Percentiles rank a stretch among this genome's conserved stretches.
phyloP scores from a whole-genome alignment of 192 early-diverging fungal species.

The Coemansia sp. region DNA sequence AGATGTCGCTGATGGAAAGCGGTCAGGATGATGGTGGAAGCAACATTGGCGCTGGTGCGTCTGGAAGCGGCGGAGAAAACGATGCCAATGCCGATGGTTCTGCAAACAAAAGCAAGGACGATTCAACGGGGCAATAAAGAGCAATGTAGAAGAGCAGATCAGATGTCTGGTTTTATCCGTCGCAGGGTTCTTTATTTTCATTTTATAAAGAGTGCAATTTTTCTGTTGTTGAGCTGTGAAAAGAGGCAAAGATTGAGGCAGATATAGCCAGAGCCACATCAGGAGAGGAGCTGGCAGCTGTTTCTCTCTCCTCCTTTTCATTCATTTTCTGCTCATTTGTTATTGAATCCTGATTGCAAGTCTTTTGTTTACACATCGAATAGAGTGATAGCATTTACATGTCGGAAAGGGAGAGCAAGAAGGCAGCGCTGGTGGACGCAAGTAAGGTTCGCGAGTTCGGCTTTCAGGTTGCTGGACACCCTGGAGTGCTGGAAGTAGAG shows the following conservation, averaged over 20 bases:
- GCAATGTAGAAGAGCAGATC: conserved; percentile 21
- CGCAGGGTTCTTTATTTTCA: too few relatives aligned
- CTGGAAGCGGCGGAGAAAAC: conserved; percentile 44
- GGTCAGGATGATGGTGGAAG: conserved; percentile 14
- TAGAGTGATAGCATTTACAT: background rate
- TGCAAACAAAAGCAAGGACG: conserved; percentile 43
- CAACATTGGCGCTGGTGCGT: conserved; percentile 28
- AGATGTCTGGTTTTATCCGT: too few relatives aligned
- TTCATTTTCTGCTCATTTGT: background rate
- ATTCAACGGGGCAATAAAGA: conserved; percentile 36
- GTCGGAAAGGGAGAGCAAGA: background rate
- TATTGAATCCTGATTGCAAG: too few relatives aligned
- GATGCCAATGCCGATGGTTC: conserved; percentile 73
- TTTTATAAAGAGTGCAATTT: too few relatives aligned
- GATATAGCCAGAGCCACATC: too few relatives aligned
- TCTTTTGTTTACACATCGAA: background rate
- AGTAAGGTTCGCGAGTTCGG: conserved; percentile 44
- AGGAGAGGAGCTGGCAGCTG: too few relatives aligned
- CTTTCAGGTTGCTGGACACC: conserved; percentile 83
- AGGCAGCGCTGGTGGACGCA: background rate
- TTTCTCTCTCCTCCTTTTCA: background rate
- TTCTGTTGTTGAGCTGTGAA: too few relatives aligned
- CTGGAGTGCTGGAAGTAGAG: conserved; percentile 60
- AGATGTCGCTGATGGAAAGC: conserved; percentile 54
- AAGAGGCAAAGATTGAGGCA: too few relatives aligned